Base-by-base conservation (phyloP, 345 rosid genomes). In the Ricinus communis region DNA sequence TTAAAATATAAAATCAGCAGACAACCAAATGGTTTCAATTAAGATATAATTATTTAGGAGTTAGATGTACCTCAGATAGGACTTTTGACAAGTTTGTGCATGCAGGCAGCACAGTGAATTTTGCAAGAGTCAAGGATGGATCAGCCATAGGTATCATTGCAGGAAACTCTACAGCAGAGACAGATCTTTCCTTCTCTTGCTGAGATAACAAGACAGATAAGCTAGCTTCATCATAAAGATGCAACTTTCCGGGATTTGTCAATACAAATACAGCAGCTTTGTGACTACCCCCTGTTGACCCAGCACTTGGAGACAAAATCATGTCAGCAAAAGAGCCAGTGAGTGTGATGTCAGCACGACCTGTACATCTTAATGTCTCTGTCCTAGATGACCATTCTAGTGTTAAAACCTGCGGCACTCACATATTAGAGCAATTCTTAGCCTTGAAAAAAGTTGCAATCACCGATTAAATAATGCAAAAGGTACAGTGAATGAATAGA, bases 271-370 rank as follows among this genome's bases (percentile, higher is more conserved):
- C 77, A 71, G 81, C 67, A 67, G 67, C 73, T 74, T 73, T 79
- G 66, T 66, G 75, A 65, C 75, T 79, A 68, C 76, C 77, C 65
- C 61, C 77, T 64, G 65, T 79, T 62, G 75, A 66, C 61, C 86
- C 76, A 61, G 74, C 77, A 72, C 82, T 79, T 30, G 92, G 84
- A 73, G 90, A 74, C 68, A 93, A 79, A 74, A 88, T 85, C 91
- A 88, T 88, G 79, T 93, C 97, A 65, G 89, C 92, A 79, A 89
- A 91, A 70, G 92, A 86, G 70, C 98, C 91, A 66, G 71, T 77
- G 51, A 87, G 93, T 76, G 83, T 79, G 78, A 91, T 82, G 82
- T 91, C 96, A 62, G 75, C 75, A 41, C 89, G 93, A 77, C 81
- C 81, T 51, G 80, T 62, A 77, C 92, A 90, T 82, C 80, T 87